Percentiles rank a stretch among this genome's conserved stretches.
These are phyloP conservation scores for Aspergillus bertholletiae DNA, from an alignment of 495 filamentous ascomycete genomes.

Conservation along the genomic window DNA sequence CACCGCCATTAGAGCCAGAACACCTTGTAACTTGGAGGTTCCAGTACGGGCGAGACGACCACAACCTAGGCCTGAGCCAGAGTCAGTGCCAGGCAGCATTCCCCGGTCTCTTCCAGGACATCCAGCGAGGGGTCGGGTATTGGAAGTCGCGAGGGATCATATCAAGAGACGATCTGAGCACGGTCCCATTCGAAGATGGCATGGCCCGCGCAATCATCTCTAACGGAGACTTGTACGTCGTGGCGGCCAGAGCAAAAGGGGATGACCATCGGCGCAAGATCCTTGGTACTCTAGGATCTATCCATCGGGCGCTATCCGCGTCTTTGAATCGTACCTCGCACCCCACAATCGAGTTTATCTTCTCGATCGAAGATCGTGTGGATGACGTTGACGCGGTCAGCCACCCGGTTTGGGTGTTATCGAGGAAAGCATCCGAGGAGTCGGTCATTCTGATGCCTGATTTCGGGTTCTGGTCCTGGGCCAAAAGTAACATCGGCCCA, in stretches of 20 bases:
- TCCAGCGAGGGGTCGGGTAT: conserved; percentile 15
- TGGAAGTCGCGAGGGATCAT: conserved; percentile 4
- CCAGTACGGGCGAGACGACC: conserved; percentile 10
- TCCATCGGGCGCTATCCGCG: conserved; percentile 18
- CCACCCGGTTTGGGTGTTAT: conserved; percentile 42
- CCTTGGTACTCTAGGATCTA: conserved; percentile 19
- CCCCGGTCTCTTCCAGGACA: conserved; percentile 30
- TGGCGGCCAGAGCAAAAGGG: conserved; percentile 15
- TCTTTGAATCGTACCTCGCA: conserved; percentile 33
- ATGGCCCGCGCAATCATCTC: conserved; percentile 8
- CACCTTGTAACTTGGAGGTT: conserved; percentile 10
- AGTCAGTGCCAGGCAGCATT: conserved; percentile 28
- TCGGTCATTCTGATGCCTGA: conserved; percentile 61
- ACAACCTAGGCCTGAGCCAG: conserved; percentile 16
- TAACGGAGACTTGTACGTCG: conserved; percentile 19
- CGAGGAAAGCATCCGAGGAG: conserved; percentile 22
- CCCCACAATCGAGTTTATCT: conserved; percentile 55
- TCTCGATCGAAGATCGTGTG: conserved; percentile 37
- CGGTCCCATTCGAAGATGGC: background rate
- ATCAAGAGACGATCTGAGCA: conserved; percentile 10
- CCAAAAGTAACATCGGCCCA: conserved; percentile 46
- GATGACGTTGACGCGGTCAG: conserved; percentile 23
- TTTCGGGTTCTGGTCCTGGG: conserved; percentile 65
- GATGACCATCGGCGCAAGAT: conserved; percentile 26
- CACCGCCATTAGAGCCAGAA: background rate